Conservation (phyloP, 2,329 filamentous ascomycete species). For the Cladosporium cucumerinum region DNA sequence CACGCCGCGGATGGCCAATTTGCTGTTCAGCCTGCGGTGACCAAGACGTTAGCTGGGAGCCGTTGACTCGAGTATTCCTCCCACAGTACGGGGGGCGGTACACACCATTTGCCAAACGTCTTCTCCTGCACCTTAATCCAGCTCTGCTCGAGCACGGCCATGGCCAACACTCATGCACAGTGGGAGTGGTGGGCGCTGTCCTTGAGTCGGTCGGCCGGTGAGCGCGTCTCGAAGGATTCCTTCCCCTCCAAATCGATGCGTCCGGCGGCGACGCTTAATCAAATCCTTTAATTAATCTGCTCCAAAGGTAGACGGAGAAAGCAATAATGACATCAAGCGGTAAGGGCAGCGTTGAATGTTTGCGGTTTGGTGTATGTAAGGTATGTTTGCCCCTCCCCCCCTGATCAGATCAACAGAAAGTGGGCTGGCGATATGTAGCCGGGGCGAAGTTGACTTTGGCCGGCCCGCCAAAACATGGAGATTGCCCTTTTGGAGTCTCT, state of each 20-base stretch:
- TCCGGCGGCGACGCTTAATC: not conserved
- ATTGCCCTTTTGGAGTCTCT: not conserved
- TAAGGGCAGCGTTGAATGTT: not conserved
- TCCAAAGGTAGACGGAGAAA: not conserved
- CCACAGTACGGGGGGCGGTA: conserved; percentile 14
- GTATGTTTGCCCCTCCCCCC: not conserved
- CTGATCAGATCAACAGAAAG: conserved; percentile 8
- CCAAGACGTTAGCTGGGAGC: not conserved
- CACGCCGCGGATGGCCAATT: conserved; percentile 73
- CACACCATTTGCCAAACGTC: conserved; percentile 96
- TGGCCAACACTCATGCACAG: conserved; percentile 17
- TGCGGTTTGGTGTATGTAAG: not conserved
- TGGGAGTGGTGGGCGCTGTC: not conserved
- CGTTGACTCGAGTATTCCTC: not conserved
- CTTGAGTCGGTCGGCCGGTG: not conserved
- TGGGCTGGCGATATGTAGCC: conserved; percentile 8
- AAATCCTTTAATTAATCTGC: not conserved
- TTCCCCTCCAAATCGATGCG: not conserved
- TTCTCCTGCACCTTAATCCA: conserved; percentile 87
- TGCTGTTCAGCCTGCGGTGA: conserved; percentile 76
- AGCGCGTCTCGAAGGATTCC: not conserved
- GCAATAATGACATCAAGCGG: conserved; percentile 5
- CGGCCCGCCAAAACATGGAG: conserved; percentile 11
- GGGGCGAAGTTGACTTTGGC: conserved; percentile 7
- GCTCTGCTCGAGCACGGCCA: conserved; percentile 55